Conservation (phyloP, 2,329 filamentous ascomycete species). For the Colletotrichum orchidophilum region DNA sequence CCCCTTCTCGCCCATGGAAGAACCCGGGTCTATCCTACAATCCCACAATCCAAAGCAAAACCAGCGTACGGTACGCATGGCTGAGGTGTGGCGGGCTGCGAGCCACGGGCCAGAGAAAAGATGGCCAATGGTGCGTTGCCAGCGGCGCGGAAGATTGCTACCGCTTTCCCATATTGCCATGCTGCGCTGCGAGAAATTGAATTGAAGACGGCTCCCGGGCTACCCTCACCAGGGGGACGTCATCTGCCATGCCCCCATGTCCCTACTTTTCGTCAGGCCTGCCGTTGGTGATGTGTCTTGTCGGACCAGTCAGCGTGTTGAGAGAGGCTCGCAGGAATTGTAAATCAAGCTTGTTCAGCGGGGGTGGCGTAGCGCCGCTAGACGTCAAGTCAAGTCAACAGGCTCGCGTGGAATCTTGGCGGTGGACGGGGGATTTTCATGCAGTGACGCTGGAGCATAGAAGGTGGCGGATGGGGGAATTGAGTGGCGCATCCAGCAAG, state of each 20-base stretch:
- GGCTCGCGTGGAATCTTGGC: conserved; percentile 21
- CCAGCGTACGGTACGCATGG: background rate
- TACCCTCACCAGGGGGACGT: conserved; percentile 9
- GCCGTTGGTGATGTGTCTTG: background rate
- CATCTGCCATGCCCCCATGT: conserved; percentile 18
- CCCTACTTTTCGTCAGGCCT: conserved; percentile 16
- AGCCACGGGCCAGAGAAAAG: background rate
- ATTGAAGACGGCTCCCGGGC: too few species aligned
- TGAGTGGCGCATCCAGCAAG: conserved; percentile 2
- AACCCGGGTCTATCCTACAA: background rate
- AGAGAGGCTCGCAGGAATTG: background rate
- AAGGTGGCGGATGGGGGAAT: background rate
- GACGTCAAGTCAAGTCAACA: conserved; percentile 10
- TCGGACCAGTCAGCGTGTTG: conserved; percentile 7
- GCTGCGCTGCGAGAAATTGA: background rate
- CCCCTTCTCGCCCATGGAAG: background rate
- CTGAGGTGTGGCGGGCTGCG: conserved; percentile 1
- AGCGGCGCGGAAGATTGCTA: conserved; percentile 9
- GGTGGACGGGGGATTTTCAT: conserved; percentile 1
- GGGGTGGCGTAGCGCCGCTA: conserved; percentile 17
- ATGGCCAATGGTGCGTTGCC: background rate
- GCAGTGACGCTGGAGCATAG: background rate
- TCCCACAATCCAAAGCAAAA: background rate
- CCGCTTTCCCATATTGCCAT: background rate
- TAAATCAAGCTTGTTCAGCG: conserved; percentile 28